Evolutionary conservation across 2,329 filamentous ascomycete species (phyloP).

Genomic region (Grosmannia clavigera): DNA sequence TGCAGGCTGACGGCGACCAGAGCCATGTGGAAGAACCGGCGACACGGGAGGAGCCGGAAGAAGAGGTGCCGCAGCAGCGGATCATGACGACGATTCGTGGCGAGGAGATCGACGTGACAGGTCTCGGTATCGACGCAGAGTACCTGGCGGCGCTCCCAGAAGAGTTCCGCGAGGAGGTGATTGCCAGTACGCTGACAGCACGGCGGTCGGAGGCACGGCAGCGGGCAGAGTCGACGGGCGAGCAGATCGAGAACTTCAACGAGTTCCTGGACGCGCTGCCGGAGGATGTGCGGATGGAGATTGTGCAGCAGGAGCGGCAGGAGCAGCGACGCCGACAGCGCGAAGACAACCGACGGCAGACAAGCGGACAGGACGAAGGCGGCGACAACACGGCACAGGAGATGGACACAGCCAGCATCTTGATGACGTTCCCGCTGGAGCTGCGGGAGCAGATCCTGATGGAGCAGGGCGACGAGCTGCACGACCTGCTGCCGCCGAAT

Average conservation of each 20-base stretch:
- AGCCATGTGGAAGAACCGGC: not conserved
- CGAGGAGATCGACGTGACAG: constrained; percentile 83
- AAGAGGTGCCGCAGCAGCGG: constrained; percentile 27
- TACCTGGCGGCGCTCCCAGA: constrained; percentile 97
- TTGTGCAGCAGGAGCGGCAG: constrained; percentile 79
- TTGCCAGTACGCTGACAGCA: constrained; percentile 78
- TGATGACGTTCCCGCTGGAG: constrained; percentile 76
- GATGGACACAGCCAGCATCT: constrained; percentile 86
- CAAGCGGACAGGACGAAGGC: constrained; percentile 11
- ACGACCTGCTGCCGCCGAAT: constrained; percentile 73
- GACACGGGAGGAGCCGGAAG: constrained; percentile 2
- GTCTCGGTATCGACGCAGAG: constrained; percentile 84
- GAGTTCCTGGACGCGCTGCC: constrained; percentile 92
- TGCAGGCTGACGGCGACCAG: constrained; percentile 4
- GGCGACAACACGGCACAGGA: constrained; percentile 34
- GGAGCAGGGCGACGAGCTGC: constrained; percentile 80
- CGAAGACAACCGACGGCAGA: constrained; percentile 63
- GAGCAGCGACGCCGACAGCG: constrained; percentile 82
- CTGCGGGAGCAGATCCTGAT: constrained; percentile 78
- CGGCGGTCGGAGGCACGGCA: constrained; percentile 66
- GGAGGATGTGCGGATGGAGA: constrained; percentile 77
- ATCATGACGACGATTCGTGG: constrained; percentile 77
- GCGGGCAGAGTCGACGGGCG: constrained; percentile 49
- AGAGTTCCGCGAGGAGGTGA: constrained; percentile 89
- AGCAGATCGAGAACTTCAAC: constrained; percentile 74